phyloP scores from a whole-genome alignment of 75 land plant genomes.

The Adiantum capillusveneris region DNA sequence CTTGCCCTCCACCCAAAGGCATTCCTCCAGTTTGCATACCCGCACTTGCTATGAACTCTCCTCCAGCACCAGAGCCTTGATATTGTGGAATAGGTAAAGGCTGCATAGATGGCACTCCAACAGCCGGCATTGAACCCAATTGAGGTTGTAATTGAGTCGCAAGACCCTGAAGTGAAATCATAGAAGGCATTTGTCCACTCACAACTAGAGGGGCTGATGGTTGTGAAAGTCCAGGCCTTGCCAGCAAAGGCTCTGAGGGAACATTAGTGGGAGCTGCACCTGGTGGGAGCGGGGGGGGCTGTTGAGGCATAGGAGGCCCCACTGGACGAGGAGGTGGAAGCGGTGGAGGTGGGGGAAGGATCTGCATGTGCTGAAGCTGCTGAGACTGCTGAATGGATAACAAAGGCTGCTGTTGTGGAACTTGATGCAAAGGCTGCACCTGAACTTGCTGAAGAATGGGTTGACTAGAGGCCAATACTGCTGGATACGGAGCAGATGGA shows the following conservation, averaged over 20 bases:
- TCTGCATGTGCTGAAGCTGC: slow-evolving; percentile 42
- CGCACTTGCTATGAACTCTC: slow-evolving; percentile 1
- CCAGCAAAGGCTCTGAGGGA: slow-evolving; percentile 5
- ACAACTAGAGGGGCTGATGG: background rate
- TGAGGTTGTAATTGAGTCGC: slow-evolving; percentile 17
- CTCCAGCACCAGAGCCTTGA: slow-evolving; percentile 1
- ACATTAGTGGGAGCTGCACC: slow-evolving; percentile 13
- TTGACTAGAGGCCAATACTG: slow-evolving; percentile 43
- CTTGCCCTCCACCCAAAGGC: slow-evolving; percentile 6
- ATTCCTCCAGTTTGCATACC: slow-evolving; percentile 14
- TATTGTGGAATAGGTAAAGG: slow-evolving; percentile 8
- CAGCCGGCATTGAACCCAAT: slow-evolving; percentile 15
- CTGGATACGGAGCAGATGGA: slow-evolving; percentile 85
- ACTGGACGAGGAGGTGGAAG: slow-evolving; percentile 35
- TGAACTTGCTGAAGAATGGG: slow-evolving; percentile 50
- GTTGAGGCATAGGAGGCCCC: slow-evolving; percentile 36
- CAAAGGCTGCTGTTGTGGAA: slow-evolving; percentile 26
- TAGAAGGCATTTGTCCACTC: slow-evolving; percentile 1
- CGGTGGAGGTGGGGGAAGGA: slow-evolving; percentile 14
- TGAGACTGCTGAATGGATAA: slow-evolving; percentile 34
- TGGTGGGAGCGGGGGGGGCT: slow-evolving; percentile 36
- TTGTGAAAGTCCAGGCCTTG: slow-evolving; percentile 6
- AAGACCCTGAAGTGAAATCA: slow-evolving; percentile 10
- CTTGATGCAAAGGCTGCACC: slow-evolving; percentile 37
- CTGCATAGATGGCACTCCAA: slow-evolving; percentile 15